Base-by-base conservation (phyloP, 306 rosid genomes). In the Acacia acuminata region DNA sequence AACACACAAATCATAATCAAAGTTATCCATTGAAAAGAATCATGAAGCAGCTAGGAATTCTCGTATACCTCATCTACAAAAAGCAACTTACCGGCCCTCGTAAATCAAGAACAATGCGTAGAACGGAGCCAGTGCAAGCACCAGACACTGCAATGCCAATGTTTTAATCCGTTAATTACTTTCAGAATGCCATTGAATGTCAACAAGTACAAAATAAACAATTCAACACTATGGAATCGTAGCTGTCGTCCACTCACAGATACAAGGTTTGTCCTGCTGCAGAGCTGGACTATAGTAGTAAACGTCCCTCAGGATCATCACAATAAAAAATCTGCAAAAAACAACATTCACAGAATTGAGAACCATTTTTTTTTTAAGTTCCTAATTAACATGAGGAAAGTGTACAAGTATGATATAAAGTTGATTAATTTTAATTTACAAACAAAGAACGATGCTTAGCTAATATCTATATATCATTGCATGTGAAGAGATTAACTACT, bases 281-380 rank as follows among this genome's bases (percentile, higher is more conserved):
- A 19, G 27, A 5, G 72, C 3, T 27, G 61, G 44, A 8, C 19
- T 44, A 17, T 43, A 63, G 72, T 44, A 43, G 58, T 47, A 78
- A 25, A 17, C 3, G 61, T 50, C 76, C 75, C 82, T 78, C 63
- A 67, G 7, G 15, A 68, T 56, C 19, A 68, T 7, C 34, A 78
- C 53, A 0, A 38, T 34, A 4, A 78, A 60, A 60, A 32, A 78
- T 48, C 81, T 66, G 75, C 65, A 65, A 66, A 16, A 65, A 66
- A 16, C 42, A 34, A 45, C 17, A 10, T 43, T 44, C 12, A 44
- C 47, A 44, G 47, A 10, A 15, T 48, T 48, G 15, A 14, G 16
- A 34, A n/a, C 30, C 64, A 20, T 55, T n/a, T 56, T n/a, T 3
- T 56, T 34, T 56, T 4, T 0, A 56, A 56, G 64, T 56, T 44